Percentiles rank a stretch among this genome's conserved stretches.
Conservation (phyloP, 2,329 filamentous ascomycete genomes). For the Xylariaceae sp. region DNA sequence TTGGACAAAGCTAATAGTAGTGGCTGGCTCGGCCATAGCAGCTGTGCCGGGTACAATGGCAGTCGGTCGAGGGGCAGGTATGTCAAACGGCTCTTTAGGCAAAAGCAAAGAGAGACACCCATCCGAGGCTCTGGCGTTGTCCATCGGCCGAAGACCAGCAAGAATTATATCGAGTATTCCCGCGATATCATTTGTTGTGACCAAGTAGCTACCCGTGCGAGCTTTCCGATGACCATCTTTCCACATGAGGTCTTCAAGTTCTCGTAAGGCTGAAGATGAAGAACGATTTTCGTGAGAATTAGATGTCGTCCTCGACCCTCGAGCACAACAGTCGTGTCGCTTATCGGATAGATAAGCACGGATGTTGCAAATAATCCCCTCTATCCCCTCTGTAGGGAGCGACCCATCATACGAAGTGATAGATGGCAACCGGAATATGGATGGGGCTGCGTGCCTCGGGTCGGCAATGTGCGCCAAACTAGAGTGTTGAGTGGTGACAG, state of each 20-base stretch:
- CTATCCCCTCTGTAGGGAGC: conserved; percentile 10
- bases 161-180: conserved; percentile 24
- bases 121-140: conserved; percentile 5
- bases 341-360: conserved; percentile 17
- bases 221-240: background rate
- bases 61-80: conserved; percentile 10
- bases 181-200: conserved; percentile 20
- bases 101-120: conserved; percentile 17
- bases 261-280: conserved; percentile 1
- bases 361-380: conserved; percentile 19
- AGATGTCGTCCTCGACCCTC: background rate
- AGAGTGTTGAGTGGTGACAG: conserved; percentile 6
- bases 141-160: conserved; percentile 13
- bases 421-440: conserved; percentile 1
- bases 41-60: conserved; percentile 17
- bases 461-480: conserved; percentile 8
- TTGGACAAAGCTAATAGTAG: conserved; percentile 21
- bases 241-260: background rate
- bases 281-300: conserved; percentile 6
- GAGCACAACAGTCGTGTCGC: conserved; percentile 10
- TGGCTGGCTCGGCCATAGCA: conserved; percentile 20
- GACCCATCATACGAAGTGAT: conserved; percentile 2
- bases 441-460: conserved; percentile 1
- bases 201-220: conserved; percentile 15
- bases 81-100: conserved; percentile 10